phyloP scores from a whole-genome alignment of 2,329 filamentous ascomycete species.

The Aspergillus luchuensis region DNA sequence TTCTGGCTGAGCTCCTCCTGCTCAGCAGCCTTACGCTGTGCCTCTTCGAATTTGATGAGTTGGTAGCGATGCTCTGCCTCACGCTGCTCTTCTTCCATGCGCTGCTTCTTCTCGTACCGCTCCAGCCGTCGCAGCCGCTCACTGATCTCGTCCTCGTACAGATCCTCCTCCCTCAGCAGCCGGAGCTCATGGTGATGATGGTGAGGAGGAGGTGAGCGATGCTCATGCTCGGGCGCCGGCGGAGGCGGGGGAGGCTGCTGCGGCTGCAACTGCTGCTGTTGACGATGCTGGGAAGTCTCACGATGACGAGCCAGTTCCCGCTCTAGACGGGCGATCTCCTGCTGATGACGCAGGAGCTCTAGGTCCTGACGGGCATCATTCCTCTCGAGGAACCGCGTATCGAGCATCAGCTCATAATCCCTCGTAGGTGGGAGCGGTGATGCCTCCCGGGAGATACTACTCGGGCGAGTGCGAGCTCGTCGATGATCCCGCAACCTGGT shows the following conservation, averaged over 20 bases:
- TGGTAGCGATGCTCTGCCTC: conserved; percentile 20
- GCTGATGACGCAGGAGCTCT: conserved; percentile 38
- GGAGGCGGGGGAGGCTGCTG: not conserved
- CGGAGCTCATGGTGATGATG: conserved; percentile 23
- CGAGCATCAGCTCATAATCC: conserved; percentile 38
- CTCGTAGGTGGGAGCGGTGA: conserved; percentile 29
- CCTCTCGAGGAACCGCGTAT: conserved; percentile 38
- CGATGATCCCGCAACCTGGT: conserved; percentile 19
- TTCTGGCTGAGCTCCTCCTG: conserved; percentile 36
- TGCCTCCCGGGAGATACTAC: conserved; percentile 27
- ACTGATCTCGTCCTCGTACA: conserved; percentile 44
- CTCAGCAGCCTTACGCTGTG: conserved; percentile 34
- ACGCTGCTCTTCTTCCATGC: conserved; percentile 31
- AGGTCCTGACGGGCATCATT: conserved; percentile 38
- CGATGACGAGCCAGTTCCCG: conserved; percentile 34
- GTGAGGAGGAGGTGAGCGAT: not conserved
- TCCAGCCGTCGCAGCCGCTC: conserved; percentile 42
- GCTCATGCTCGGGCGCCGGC: not conserved
- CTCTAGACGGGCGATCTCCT: conserved; percentile 40
- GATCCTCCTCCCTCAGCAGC: conserved; percentile 42
- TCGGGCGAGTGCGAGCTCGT: conserved; percentile 22
- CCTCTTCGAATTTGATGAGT: conserved; percentile 18
- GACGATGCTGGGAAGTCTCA: not conserved
- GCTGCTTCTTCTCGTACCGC: conserved; percentile 45
- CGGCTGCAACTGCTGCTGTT: not conserved